Conservation (phyloP, 352 stramenopile genomes). For the Blastocystis sp. region DNA sequence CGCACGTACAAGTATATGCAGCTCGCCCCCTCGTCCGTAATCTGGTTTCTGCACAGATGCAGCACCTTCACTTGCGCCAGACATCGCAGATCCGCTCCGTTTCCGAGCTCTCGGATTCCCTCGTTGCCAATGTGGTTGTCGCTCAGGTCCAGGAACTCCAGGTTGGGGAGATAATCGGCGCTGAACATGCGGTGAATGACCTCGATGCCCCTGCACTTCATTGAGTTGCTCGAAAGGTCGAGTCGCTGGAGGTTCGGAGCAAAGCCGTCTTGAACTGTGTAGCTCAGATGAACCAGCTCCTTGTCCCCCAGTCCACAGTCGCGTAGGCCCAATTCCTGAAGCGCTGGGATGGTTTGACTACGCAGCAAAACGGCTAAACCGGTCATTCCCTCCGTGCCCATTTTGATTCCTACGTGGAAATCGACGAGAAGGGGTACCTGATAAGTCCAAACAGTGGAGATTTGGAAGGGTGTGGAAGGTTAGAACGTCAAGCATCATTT, state of each 20-base stretch:
- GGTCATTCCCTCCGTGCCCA: slow-evolving; percentile 3
- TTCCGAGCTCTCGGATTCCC: slow-evolving; percentile 33
- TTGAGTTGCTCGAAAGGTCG: slow-evolving; percentile 28
- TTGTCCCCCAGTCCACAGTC: background rate
- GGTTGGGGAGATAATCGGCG: slow-evolving; percentile 1
- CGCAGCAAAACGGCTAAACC: slow-evolving; percentile 3
- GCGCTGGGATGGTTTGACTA: background rate
- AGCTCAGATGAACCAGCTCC: slow-evolving; percentile 19
- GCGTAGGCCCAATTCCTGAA: background rate
- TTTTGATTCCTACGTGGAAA: background rate
- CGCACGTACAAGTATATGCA: slow-evolving; percentile 42
- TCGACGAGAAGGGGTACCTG: background rate
- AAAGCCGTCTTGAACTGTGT: slow-evolving; percentile 36
- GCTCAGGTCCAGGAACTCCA: slow-evolving; percentile 3
- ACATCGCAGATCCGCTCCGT: background rate
- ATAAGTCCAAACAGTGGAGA: slow-evolving; percentile 7
- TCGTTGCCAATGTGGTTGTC: slow-evolving; percentile 5
- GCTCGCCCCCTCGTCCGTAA: slow-evolving; percentile 28
- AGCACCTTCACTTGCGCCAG: slow-evolving; percentile 7
- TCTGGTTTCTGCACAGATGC: slow-evolving; percentile 22
- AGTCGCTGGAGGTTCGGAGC: background rate
- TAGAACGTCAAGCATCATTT: background rate
- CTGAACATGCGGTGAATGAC: slow-evolving; percentile 22
- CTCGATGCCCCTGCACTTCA: background rate
- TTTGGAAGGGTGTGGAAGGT: slow-evolving; percentile 10